Base-by-base conservation (phyloP, 257 asterid species). In the Nemophila menziesii region DNA sequence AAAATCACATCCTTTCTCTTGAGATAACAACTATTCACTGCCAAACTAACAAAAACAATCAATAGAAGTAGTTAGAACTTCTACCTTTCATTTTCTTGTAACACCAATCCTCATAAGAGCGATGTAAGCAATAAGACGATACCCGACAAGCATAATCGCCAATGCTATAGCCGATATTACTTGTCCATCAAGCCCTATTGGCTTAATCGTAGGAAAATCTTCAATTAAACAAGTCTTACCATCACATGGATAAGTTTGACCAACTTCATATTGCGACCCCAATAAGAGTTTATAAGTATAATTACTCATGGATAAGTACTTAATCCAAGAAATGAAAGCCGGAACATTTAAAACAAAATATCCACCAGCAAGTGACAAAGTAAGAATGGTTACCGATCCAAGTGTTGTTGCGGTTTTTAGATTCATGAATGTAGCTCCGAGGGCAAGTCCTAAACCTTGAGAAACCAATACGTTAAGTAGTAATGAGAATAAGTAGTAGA, bases 21-120 rank as follows among this genome's bases (percentile, higher is more conserved):
- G n/a, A n/a, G n/a, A n/a, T n/a, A n/a, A n/a, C n/a, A n/a, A 26
- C 33, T 4, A 4, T 29, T n/a, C n/a, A n/a, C n/a, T n/a, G n/a
- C n/a, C n/a, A n/a, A n/a, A n/a, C n/a, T n/a, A n/a, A n/a, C n/a
- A n/a, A n/a, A n/a, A n/a, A n/a, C n/a, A n/a, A n/a, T n/a, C n/a
- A n/a, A n/a, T 7, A 10, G 8, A 2, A n/a, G 1, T 8, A 23
- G 14, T 4, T 22, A 8, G 5, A n/a, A n/a, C n/a, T n/a, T n/a
- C n/a, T n/a, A n/a, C n/a, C n/a, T 14, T 47, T 70, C 68, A 73
- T 36, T 78, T 72, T 63, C 49, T 69, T 0, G 71, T 48, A 6
- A 73, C 80, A 18, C 95, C 97, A 55, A 82, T 53, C 37, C 92
- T 82, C 79, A 60, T 75, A 14, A 87, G 87, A 0, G 93, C 85